Evolutionary conservation across 2,329 filamentous ascomycete genomes (phyloP), one percentile per base, ranked within the genome.

Genomic region (Didymella segeticola): DNA sequence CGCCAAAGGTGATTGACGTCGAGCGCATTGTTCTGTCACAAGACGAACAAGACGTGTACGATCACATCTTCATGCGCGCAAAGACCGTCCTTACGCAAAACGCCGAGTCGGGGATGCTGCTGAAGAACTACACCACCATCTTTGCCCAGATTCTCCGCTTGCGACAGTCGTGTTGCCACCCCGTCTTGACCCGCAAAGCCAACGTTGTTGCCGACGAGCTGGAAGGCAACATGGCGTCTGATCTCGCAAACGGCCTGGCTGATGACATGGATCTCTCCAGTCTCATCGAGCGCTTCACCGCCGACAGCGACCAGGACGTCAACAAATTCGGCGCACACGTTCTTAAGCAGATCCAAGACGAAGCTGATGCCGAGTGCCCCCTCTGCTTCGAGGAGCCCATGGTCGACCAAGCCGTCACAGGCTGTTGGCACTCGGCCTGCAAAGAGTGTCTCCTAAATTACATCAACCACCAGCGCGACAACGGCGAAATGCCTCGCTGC

Each of bases 361-460:
- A 98, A 68, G 87, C 90, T 0, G 86, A 89, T 54, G 89, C 89
- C 56, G 95, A 99, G 77, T 99, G 95, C 67, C 93, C 95, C 0
- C 90, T 99, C 46, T 99, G 95, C 75, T 86, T 90, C 4, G 93
- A 98, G 73, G 95, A 98, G 72, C 92, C 93, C 3, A 98, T 98
- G 92, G 85, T 91, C 33, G 89, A 97, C 47, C 93, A 96, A 69
- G 89, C 90, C 0, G 95, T 99, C 1, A 98, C 95, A 0, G 91
- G 91, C 0, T 99, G 95, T 76, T 99, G 95, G 92, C 95, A 99
- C 74, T 96, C 91, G 27, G 93, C 95, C 1, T 99, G 95, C 79
- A 96, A 95, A 75, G 89, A 90, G 58, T 99, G 95, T 66, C 78
- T 98, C n/a, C 79, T 96, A 2, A 87, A 91, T 63, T 96, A 91